A percentile compares a stretch with the other conserved stretches of the same genome.
Evolutionary conservation across 495 filamentous ascomycete genomes (phyloP).

Genomic region (Penicillium canariense): DNA sequence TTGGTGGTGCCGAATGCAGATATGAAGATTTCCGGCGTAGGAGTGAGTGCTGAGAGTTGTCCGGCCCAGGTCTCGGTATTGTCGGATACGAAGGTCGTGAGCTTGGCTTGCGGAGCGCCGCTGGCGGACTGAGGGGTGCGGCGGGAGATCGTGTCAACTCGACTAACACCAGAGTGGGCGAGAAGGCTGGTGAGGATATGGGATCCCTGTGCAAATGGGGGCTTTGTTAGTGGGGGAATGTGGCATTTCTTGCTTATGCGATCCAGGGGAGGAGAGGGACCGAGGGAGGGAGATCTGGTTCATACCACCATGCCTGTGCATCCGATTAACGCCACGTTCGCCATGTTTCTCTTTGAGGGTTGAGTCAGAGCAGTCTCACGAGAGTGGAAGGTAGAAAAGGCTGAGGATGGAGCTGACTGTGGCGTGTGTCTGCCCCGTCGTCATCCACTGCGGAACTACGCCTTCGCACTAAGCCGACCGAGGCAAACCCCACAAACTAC

Average conservation of each 20-base stretch:
- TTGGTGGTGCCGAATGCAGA: conserved; percentile 68
- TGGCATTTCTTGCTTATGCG: conserved; percentile 1
- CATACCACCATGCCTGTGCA: conserved; percentile 51
- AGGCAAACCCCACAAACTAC: background rate
- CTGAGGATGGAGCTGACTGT: background rate
- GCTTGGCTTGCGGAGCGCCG: conserved; percentile 34
- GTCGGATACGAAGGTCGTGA: conserved; percentile 43
- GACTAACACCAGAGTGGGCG: conserved; percentile 33
- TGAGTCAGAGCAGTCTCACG: background rate
- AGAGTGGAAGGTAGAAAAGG: background rate
- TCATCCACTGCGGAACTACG: conserved; percentile 7
- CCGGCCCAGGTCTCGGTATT: conserved; percentile 56
- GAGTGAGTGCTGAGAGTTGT: conserved; percentile 50
- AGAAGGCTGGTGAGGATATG: conserved; percentile 50
- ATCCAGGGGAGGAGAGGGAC: background rate
- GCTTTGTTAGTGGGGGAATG: background rate
- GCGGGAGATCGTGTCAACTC: conserved; percentile 49
- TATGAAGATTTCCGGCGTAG: conserved; percentile 58
- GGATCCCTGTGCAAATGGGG: conserved; percentile 34
- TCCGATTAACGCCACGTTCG: conserved; percentile 46
- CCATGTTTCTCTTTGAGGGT: conserved; percentile 25
- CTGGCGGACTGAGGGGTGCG: conserved; percentile 34
- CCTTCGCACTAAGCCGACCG: background rate
- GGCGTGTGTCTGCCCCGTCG: conserved; percentile 1
- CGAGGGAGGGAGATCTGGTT: background rate